A percentile compares a stretch with the other conserved stretches of the same genome.
Conservation (phyloP, 108 stramenopile genomes). For the Skeletonema grethae region DNA sequence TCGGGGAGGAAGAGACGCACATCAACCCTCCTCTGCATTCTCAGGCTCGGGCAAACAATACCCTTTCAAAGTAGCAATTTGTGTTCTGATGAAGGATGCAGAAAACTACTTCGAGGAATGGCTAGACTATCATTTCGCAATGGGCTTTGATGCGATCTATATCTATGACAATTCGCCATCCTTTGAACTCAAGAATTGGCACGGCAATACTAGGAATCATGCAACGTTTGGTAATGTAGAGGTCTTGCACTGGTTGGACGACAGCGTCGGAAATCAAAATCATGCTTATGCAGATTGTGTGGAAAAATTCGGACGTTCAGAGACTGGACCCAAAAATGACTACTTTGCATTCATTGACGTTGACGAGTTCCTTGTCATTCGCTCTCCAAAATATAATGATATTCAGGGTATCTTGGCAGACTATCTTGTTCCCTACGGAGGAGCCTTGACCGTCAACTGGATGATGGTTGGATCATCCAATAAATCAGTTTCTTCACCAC, state of each 20-base stretch:
- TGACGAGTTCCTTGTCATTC: slow-evolving; percentile 38
- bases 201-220: slow-evolving; percentile 1
- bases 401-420: slow-evolving; percentile 21
- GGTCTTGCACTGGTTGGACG: not conserved
- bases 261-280: slow-evolving; percentile 14
- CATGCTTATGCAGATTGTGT: slow-evolving; percentile 29
- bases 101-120: slow-evolving; percentile 56
- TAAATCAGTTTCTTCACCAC: slow-evolving; percentile 32
- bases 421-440: slow-evolving; percentile 39
- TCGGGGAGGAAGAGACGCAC: not conserved
- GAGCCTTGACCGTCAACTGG: slow-evolving; percentile 50
- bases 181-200: slow-evolving; percentile 42
- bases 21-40: not conserved
- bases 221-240: not conserved
- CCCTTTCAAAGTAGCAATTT: slow-evolving; percentile 14
- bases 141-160: slow-evolving; percentile 54
- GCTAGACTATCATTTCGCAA: slow-evolving; percentile 49
- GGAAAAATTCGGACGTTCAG: slow-evolving; percentile 3
- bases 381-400: slow-evolving; percentile 5
- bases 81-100: not conserved
- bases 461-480: slow-evolving; percentile 41
- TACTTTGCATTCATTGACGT: slow-evolving; percentile 41
- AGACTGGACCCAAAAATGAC: not conserved
- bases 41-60: not conserved
- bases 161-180: slow-evolving; percentile 55